phyloP scores from a whole-genome alignment of 345 rosid genomes.

The Rhodomyrtus tomentosa region DNA sequence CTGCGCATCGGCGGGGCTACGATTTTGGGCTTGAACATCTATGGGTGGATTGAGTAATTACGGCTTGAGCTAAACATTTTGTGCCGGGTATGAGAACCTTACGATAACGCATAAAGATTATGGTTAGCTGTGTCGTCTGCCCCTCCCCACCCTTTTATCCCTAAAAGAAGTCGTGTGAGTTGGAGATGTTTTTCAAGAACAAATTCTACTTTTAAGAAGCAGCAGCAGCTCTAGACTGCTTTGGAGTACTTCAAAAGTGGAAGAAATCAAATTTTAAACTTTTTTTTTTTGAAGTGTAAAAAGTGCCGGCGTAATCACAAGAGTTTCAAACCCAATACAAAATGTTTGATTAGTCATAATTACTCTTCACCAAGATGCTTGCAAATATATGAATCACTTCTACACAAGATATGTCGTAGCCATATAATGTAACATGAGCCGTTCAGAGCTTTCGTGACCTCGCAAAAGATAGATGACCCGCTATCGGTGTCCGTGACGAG shows the following conservation, averaged over 20 bases:
- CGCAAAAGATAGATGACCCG: neutral
- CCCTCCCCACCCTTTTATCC: neutral
- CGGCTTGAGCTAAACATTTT: neutral
- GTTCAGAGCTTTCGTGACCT: neutral
- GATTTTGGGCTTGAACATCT: neutral
- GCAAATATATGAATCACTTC: neutral
- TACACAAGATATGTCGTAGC: neutral
- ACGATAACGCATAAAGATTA: neutral
- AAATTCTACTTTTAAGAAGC: neutral
- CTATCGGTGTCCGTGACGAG: neutral
- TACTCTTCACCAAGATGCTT: neutral
- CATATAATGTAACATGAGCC: accelerated
- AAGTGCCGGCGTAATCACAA: neutral
- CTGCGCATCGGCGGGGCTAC: neutral
- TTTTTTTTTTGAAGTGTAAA: neutral
- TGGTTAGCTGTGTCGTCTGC: neutral
- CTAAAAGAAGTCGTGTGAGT: neutral
- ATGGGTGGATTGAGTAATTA: neutral
- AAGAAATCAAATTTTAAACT: neutral
- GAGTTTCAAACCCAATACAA: neutral
- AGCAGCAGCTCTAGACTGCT: neutral
- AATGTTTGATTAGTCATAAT: neutral
- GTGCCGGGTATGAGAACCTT: neutral
- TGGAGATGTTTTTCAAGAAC: neutral
- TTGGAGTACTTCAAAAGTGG: neutral